phyloP scores from a whole-genome alignment of 345 rosid species.

The Clausena lansium region DNA sequence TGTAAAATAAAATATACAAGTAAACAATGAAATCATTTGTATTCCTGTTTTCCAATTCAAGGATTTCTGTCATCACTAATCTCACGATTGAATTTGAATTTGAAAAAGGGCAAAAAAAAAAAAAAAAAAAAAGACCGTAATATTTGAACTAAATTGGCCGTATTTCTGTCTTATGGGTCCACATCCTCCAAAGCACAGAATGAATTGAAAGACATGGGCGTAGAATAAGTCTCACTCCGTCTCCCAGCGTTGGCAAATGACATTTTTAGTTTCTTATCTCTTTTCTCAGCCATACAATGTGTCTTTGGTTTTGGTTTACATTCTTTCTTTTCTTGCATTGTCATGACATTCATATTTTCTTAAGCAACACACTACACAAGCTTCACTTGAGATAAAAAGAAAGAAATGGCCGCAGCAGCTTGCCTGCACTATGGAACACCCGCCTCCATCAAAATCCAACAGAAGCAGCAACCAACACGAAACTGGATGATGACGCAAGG shows the following conservation, averaged over 20 bases:
- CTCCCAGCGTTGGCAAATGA: background rate
- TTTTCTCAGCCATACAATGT: slow-evolving; percentile 33
- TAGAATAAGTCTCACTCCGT: too few species aligned
- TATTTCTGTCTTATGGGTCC: too few species aligned
- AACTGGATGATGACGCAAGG: background rate
- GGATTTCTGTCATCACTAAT: too few species aligned
- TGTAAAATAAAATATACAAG: too few species aligned
- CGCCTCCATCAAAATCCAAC: slow-evolving; percentile 15
- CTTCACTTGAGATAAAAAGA: background rate
- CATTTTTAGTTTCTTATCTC: slow-evolving; percentile 22
- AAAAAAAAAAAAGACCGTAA: too few species aligned
- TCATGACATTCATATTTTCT: background rate
- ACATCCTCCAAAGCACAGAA: too few species aligned
- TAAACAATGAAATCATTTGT: too few species aligned
- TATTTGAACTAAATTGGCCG: too few species aligned
- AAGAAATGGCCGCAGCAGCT: slow-evolving; percentile 34
- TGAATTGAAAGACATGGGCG: too few species aligned
- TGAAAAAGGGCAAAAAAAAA: too few species aligned
- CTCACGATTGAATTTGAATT: too few species aligned
- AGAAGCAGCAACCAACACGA: background rate
- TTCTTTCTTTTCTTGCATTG: background rate
- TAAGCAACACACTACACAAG: background rate
- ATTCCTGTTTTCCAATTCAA: too few species aligned
- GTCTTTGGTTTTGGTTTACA: background rate
- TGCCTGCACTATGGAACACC: slow-evolving; percentile 33